Percentiles rank a stretch among this genome's conserved stretches.
Evolutionary conservation across 495 filamentous ascomycete genomes (phyloP).

Genomic region (Penicillium cosmopolitanum): DNA sequence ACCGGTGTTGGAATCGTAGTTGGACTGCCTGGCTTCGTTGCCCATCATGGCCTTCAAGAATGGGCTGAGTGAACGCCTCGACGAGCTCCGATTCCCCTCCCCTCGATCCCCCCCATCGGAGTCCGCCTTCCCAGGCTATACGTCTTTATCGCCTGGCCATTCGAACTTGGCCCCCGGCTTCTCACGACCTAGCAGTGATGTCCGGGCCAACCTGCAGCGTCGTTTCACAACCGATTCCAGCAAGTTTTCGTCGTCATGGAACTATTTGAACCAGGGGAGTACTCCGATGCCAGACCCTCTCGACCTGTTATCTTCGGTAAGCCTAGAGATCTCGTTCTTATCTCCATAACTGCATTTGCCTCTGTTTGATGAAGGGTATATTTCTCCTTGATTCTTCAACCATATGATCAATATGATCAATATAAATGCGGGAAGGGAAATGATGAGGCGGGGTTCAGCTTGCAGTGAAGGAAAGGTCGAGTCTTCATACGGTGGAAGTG

Average conservation of each 20-base stretch:
- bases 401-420: not conserved
- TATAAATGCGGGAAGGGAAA: too few species aligned
- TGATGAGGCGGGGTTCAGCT: too few species aligned
- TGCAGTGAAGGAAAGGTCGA: too few species aligned
- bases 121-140: conserved; percentile 69
- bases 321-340: conserved; percentile 21
- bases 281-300: conserved; percentile 57
- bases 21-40: conserved; percentile 32
- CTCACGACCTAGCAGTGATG: conserved; percentile 60
- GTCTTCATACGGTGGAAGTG: too few species aligned
- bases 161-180: conserved; percentile 58
- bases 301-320: conserved; percentile 62
- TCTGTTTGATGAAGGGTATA: not conserved
- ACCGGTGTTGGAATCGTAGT: conserved; percentile 30
- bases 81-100: conserved; percentile 77
- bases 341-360: not conserved
- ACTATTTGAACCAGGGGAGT: conserved; percentile 66
- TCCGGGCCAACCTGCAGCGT: conserved; percentile 76
- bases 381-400: not conserved
- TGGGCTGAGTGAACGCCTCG: conserved; percentile 66
- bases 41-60: conserved; percentile 68
- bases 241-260: conserved; percentile 75
- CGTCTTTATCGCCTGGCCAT: conserved; percentile 68
- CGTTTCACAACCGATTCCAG: conserved; percentile 93
- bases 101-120: conserved; percentile 74